A percentile compares a stretch with the other conserved stretches of the same genome.
These are phyloP conservation scores for Schizophyllum amplum DNA, from an alignment of 1,284 basidiomycete species.

Conservation along the genomic window DNA sequence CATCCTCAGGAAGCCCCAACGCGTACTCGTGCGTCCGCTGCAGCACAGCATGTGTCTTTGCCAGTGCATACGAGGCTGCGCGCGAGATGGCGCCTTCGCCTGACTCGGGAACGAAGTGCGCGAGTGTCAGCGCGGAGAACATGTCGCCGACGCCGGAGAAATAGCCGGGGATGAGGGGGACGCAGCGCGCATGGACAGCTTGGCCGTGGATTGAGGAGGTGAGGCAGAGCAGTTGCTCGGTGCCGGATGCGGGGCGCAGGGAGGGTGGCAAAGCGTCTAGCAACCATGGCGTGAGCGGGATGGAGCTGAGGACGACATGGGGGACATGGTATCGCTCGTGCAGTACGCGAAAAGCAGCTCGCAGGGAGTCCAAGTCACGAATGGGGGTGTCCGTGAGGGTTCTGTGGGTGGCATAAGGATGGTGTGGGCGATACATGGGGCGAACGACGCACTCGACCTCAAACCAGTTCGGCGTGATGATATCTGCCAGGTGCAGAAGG, in stretches of 20 bases:
- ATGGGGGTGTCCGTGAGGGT: slow-evolving; percentile 70
- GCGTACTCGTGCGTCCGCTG: slow-evolving; percentile 59
- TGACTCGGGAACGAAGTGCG: slow-evolving; percentile 49
- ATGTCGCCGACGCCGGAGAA: slow-evolving; percentile 97
- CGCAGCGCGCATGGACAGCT: slow-evolving; percentile 57
- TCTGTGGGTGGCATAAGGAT: slow-evolving; percentile 29
- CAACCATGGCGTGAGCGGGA: slow-evolving; percentile 59
- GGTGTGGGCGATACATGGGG: not conserved
- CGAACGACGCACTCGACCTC: slow-evolving; percentile 78
- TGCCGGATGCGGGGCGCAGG: slow-evolving; percentile 24
- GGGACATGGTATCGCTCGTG: slow-evolving; percentile 72
- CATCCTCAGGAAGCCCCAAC: slow-evolving; percentile 43
- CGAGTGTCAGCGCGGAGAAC: slow-evolving; percentile 90
- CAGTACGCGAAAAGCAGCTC: slow-evolving; percentile 61
- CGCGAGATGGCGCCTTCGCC: slow-evolving; percentile 31
- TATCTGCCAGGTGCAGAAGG: slow-evolving; percentile 75
- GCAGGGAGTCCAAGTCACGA: slow-evolving; percentile 57
- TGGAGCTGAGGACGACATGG: slow-evolving; percentile 89
- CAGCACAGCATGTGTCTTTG: slow-evolving; percentile 83
- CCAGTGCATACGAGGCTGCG: slow-evolving; percentile 67
- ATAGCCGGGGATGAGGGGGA: slow-evolving; percentile 84
- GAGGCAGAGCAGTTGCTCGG: slow-evolving; percentile 68
- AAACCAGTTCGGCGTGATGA: slow-evolving; percentile 98
- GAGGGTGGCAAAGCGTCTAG: slow-evolving; percentile 35
- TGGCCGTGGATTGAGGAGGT: slow-evolving; percentile 38